Conservation (phyloP, 169 alveolate genomes). For the Neospora caninum region DNA sequence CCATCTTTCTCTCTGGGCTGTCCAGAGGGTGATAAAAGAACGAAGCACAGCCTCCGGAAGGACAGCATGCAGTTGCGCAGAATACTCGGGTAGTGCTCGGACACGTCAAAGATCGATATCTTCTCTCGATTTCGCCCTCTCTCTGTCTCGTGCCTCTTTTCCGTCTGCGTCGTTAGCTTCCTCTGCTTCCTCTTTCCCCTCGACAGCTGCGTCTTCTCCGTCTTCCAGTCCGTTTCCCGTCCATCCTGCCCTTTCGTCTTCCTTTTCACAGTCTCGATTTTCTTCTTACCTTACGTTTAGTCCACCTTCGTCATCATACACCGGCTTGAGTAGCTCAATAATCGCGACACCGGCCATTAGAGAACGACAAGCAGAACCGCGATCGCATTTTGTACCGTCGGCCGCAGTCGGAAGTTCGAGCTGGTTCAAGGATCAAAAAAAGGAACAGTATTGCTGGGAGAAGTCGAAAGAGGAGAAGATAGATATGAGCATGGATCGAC, state of each 20-base stretch:
- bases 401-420: too few species aligned
- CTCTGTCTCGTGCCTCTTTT: background rate
- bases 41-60: background rate
- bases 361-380: too few species aligned
- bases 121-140: background rate
- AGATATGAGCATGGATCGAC: too few species aligned
- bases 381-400: too few species aligned
- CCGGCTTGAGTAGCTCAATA: too few species aligned
- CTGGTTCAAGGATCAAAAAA: too few species aligned
- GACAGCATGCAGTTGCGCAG: background rate
- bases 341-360: too few species aligned
- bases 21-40: background rate
- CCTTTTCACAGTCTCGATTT: background rate
- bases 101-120: background rate
- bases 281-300: conserved; percentile 6
- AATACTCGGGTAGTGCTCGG: background rate
- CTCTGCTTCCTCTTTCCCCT: background rate
- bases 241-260: background rate
- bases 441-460: too few species aligned
- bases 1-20: background rate
- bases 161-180: background rate
- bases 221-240: conserved; percentile 30
- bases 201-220: background rate
- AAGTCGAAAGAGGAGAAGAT: too few species aligned
- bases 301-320: background rate